Base-by-base conservation (phyloP, 768 basidiomycete genomes). In the Amanita muscaria region DNA sequence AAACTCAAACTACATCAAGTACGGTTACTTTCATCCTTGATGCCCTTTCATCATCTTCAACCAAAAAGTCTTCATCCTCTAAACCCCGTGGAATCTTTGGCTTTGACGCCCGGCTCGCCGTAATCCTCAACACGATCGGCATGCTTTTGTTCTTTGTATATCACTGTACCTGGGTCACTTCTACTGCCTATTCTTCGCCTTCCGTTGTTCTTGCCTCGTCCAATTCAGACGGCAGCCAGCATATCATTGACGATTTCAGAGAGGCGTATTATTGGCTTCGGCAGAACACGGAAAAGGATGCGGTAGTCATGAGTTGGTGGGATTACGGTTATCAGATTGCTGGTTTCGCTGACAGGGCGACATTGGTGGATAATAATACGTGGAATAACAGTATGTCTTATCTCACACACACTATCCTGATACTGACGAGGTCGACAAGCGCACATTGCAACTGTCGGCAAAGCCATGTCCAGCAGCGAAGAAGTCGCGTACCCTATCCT, bases 281-380 rank as follows among this genome's bases (percentile, higher is more conserved):
- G 42, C 86, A 93, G 66, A 99, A 98, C 66, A 99, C 96, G 2
- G 74, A 84, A 4, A 71, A 91, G 62, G 83, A 88, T 49, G 81
- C 91, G 4, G 93, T 98, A 24, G 83, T 98, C 19, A 93, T 94
- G 91, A 89, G 86, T 49, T 99, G 96, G 96, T 98, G 96, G 96
- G 96, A 98, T 67, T 99, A 98, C 53, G 96, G 94, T 22, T 98
- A 99, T 61, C 94, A 98, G 64, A 97, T 98, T 57, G 96, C 96
- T 31, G 96, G 96, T 31, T 96, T 98, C 88, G 93, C 96, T 18
- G 92, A 98, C 66, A 71, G 94, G 35, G 83, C 91, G 11, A 98
- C 94, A 1, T 66, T 98, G 53, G 94, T 98, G 15, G 94, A 99
- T 64, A 98, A 99, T 67, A 97, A 98, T 60, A 99, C 96, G 1